Conservation (phyloP, 2,329 filamentous ascomycete genomes). For the Aspergillus vadensis region DNA sequence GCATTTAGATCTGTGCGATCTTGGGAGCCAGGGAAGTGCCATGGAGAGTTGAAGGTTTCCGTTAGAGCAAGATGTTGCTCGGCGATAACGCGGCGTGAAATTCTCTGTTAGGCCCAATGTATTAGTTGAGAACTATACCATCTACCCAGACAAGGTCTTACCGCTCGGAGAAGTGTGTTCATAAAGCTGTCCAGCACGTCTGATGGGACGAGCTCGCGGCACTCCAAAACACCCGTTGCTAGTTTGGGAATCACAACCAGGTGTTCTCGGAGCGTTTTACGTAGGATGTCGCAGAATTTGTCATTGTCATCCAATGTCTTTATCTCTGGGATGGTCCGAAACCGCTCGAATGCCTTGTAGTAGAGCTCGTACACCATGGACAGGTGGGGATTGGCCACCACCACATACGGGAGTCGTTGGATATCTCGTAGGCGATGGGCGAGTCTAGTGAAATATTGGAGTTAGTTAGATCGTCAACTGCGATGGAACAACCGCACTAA, state of each 20-base stretch:
- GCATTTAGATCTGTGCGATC: constrained; percentile 63
- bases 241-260: constrained; percentile 91
- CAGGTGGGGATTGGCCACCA: constrained; percentile 93
- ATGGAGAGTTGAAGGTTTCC: constrained; percentile 87
- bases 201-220: constrained; percentile 76
- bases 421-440: constrained; percentile 96
- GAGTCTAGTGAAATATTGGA: constrained; percentile 57
- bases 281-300: constrained; percentile 76
- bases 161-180: constrained; percentile 87
- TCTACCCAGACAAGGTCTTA: constrained; percentile 47
- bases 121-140: constrained; percentile 16
- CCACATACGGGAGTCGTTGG: constrained; percentile 92
- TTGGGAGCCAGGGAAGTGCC: constrained; percentile 81
- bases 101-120: constrained; percentile 61
- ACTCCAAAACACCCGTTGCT: constrained; percentile 91
- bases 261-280: constrained; percentile 79
- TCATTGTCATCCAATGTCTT: constrained; percentile 89
- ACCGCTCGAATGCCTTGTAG: constrained; percentile 91
- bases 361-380: constrained; percentile 96
- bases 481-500: constrained; percentile 37
- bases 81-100: constrained; percentile 92
- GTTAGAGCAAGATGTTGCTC: constrained; percentile 95
- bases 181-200: constrained; percentile 89
- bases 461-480: constrained; percentile 5
- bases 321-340: constrained; percentile 82